Conservation (phyloP, 2,329 filamentous ascomycete genomes). For the Aureobasidium leucospermi region DNA sequence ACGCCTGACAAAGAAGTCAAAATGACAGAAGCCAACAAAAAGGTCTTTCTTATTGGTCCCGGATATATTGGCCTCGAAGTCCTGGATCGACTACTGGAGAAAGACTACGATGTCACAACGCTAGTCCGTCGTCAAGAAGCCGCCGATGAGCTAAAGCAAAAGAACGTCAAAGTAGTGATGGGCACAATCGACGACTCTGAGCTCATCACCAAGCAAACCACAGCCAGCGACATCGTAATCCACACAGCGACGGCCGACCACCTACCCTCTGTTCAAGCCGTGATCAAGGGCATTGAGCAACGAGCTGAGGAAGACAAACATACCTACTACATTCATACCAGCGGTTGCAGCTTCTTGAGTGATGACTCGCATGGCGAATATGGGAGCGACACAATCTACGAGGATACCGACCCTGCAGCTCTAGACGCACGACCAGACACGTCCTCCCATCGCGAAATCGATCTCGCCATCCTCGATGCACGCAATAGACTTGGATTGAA, state of each 20-base stretch:
- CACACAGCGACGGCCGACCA: slow-evolving; percentile 46
- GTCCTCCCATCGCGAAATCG: slow-evolving; percentile 40
- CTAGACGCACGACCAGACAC: slow-evolving; percentile 36
- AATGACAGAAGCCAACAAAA: slow-evolving; percentile 17
- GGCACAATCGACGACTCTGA: slow-evolving; percentile 37
- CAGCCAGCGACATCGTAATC: slow-evolving; percentile 37
- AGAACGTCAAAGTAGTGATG: slow-evolving; percentile 32
- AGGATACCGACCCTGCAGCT: slow-evolving; percentile 33
- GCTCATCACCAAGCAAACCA: slow-evolving; percentile 32
- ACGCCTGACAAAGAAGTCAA: background rate
- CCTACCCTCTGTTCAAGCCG: slow-evolving; percentile 37
- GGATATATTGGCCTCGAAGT: slow-evolving; percentile 44
- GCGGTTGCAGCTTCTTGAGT: slow-evolving; percentile 35
- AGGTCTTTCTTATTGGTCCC: slow-evolving; percentile 39
- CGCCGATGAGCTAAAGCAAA: slow-evolving; percentile 29
- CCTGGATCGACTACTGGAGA: slow-evolving; percentile 36
- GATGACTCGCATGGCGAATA: slow-evolving; percentile 31
- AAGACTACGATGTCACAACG: slow-evolving; percentile 37
- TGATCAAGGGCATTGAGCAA: slow-evolving; percentile 37
- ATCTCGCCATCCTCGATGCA: slow-evolving; percentile 37
- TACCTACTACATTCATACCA: slow-evolving; percentile 45
- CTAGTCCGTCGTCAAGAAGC: slow-evolving; percentile 36
- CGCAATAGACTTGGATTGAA: slow-evolving; percentile 30
- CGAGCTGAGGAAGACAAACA: slow-evolving; percentile 30
- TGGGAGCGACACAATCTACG: slow-evolving; percentile 35